Evolutionary conservation across 1,284 basidiomycete genomes (phyloP).

Genomic region (Wallemia ichthyophaga): DNA sequence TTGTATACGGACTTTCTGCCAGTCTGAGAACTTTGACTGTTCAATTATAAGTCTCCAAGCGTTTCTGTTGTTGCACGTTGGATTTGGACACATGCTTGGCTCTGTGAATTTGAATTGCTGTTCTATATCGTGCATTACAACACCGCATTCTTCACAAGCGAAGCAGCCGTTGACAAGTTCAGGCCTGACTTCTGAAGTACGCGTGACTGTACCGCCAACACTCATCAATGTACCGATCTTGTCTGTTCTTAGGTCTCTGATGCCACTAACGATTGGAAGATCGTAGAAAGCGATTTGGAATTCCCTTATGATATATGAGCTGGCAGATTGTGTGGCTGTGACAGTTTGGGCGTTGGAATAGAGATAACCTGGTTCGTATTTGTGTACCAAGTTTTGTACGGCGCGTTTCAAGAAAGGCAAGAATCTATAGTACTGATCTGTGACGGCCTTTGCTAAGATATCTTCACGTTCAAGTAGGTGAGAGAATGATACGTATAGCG

Average conservation of each 20-base stretch:
- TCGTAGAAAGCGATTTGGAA: constrained; percentile 90
- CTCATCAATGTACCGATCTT: constrained; percentile 75
- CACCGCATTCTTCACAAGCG: constrained; percentile 62
- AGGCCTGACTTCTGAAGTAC: constrained; percentile 88
- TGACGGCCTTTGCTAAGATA: constrained; percentile 68
- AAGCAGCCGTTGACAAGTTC: constrained; percentile 84
- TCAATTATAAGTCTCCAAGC: constrained; percentile 91
- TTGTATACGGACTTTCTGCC: constrained; percentile 98
- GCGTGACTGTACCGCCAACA: constrained; percentile 84
- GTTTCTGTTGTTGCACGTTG: constrained; percentile 61
- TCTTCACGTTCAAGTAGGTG: constrained; percentile 74
- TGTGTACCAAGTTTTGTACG: constrained; percentile 56
- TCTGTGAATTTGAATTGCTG: constrained; percentile 99
- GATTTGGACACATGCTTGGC: constrained; percentile 80
- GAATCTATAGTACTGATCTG: constrained; percentile 85
- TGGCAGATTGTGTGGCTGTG: constrained; percentile 26
- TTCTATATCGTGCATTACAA: constrained; percentile 73
- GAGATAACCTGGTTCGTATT: constrained; percentile 70
- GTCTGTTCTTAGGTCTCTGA: constrained; percentile 76
- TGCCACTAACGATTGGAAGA: constrained; percentile 73
- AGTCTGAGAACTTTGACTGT: constrained; percentile 86
- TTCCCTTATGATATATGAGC: constrained; percentile 67
- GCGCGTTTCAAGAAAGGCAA: constrained; percentile 76
- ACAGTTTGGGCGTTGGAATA: constrained; percentile 53
- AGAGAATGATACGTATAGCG: constrained; percentile 80